Base-by-base conservation (phyloP, 805 yeast species). In the Metschnikowia santaceciliae region DNA sequence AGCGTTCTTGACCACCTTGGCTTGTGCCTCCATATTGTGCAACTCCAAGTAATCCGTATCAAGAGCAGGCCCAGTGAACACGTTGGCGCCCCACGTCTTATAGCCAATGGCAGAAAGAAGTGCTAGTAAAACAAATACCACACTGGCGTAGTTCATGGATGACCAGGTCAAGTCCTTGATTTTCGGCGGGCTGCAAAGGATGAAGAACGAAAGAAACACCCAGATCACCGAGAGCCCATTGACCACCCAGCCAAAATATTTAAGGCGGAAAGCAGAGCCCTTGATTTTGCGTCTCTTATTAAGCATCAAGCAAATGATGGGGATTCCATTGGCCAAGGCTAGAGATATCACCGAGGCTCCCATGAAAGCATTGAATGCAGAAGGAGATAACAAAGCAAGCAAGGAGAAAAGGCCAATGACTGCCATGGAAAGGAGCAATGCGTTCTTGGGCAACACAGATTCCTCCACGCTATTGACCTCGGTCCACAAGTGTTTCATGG, bases 331-430 rank as follows among this genome's bases (percentile, higher is more conserved):
- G 2, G 94, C 89, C 32, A 86, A 73, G 46, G 90, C 83, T 52
- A 88, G 70, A 2, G 90, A 79, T 19, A 88, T 77, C 2, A 89
- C 94, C 8, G 92, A 84, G 15, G 91, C 84, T 0, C 95, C 94
- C 70, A 88, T 81, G 65, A 88, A 88, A 3, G 95, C 90, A 65
- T 85, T 85, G 66, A 88, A 86, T 0, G 94, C 90, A 6, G 90
- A 80, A 4, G 82, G 72, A 0, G 92, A 86, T 1, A 88, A 66
- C 41, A 88, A 67, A 2, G 91, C 86, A 38, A 88, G 71, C 6
- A 83, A 64, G 1, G 91, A 88, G 42, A 88, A 67, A 2, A 80
- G 49, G 17, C 78, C 77, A 32, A 88, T 79, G 19, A 85, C 80
- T 0, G 68, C 78, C 76, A 85, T 83, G 14, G 89, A 82, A 41